Percentiles rank a stretch among this genome's conserved stretches.
Conservation (phyloP, 352 stramenopile genomes). For the Phytophthora multivora region DNA sequence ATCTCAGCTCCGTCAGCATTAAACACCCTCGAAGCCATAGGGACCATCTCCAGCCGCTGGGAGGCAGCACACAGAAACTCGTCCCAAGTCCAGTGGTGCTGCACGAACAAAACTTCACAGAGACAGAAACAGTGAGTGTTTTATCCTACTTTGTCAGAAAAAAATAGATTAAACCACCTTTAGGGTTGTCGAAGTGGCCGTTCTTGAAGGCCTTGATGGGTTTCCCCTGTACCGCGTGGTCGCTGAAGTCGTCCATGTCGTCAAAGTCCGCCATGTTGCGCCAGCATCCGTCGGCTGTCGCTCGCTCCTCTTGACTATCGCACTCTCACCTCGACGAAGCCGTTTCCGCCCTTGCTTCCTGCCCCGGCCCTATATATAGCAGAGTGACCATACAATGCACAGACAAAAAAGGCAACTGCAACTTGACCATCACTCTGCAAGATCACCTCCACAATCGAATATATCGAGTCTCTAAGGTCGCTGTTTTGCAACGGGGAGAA, state of each 20-base stretch:
- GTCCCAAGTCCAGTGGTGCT: slow-evolving; percentile 87
- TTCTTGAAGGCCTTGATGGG: slow-evolving; percentile 84
- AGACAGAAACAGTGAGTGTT: not conserved
- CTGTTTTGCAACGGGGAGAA: slow-evolving; percentile 15
- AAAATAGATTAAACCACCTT: slow-evolving; percentile 34
- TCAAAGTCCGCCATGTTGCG: slow-evolving; percentile 70
- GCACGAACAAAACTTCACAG: slow-evolving; percentile 66
- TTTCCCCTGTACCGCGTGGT: slow-evolving; percentile 78
- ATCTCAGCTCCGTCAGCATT: slow-evolving; percentile 88
- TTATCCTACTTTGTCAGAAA: not conserved
- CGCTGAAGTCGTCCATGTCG: slow-evolving; percentile 82
- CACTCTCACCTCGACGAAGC: slow-evolving; percentile 9
- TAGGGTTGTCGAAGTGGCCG: slow-evolving; percentile 77
- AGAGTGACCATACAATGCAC: not conserved
- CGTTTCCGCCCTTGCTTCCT: slow-evolving; percentile 22
- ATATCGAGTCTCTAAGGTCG: slow-evolving; percentile 5
- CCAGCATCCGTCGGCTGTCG: slow-evolving; percentile 28
- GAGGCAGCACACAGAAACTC: slow-evolving; percentile 86
- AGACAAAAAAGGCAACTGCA: slow-evolving; percentile 21
- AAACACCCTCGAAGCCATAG: slow-evolving; percentile 82
- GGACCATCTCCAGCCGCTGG: slow-evolving; percentile 82
- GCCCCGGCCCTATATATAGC: slow-evolving; percentile 15
- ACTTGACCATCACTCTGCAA: slow-evolving; percentile 23
- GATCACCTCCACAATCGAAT: slow-evolving; percentile 4
- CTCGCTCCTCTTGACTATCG: slow-evolving; percentile 8